Evolutionary conservation across 768 basidiomycete genomes (phyloP), one percentile per base, ranked within the genome.

Genomic region (Rhizopogon sp.): DNA sequence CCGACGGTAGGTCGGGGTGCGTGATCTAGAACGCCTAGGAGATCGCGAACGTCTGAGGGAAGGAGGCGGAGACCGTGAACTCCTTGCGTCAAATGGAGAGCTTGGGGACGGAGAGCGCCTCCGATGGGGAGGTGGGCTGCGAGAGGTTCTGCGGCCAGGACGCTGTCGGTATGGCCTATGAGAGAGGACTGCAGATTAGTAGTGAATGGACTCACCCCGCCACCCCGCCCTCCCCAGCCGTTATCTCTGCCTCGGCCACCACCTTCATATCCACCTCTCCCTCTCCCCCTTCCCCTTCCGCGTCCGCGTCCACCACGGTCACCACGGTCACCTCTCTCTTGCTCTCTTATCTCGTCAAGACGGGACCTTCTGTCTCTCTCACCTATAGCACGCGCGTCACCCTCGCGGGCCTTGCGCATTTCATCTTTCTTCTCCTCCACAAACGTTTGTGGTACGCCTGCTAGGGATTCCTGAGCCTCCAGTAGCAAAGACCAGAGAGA

Each of bases 391-490:
- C 82, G 76, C 6, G 76, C 76, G 62, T 91, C 88, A 37, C 73
- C 79, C 56, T 83, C 81, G 45, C 80, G 75, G 20, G 81, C 83
- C 54, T 76, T 78, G n/a, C 89, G 78, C 81, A 96, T 85, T 67
- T 96, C 93, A 63, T 83, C 83, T 69, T 97, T 97, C 73, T 96
- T 95, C 69, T 88, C 85, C 61, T 97, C 93, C 3, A 97, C 81
- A 64, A 96, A 90, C 10, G 88, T 88, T 10, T 83, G 81, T 7
- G 97, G 97, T 0, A 99, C 90, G 56, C 94, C 94, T 9, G 90
- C 88, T 2, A 88, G 81, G 31, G 90, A 90, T 33, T 79, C 79
- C 70, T 98, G 96, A 3, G 97, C 97, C 61, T 96, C 94, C 4
- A 98, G 75, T n/a, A 99, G 76, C 5, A 98, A 77, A 25, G 78